These are phyloP conservation scores for Brachypodium distachyon DNA, from an alignment of 202 grass and related monocot genomes.

Conservation along the genomic window DNA sequence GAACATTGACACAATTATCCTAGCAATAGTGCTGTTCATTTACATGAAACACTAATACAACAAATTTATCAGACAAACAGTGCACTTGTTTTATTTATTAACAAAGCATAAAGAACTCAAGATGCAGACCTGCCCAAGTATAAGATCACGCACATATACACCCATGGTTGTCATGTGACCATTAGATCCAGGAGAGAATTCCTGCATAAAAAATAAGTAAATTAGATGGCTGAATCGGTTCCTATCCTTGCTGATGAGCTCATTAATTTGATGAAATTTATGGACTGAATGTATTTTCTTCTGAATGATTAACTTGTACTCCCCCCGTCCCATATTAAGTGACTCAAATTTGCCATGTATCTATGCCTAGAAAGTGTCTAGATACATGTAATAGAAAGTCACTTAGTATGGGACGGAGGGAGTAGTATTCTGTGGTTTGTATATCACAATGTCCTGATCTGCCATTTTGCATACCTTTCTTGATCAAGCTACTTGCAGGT, in stretches of 20 bases:
- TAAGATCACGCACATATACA: conserved; percentile 92
- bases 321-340: too few relatives aligned
- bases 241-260: not conserved
- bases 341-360: too few relatives aligned
- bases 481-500: not conserved
- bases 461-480: not conserved
- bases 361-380: too few relatives aligned
- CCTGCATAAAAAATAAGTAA: conserved; percentile 29
- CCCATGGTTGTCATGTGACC: conserved; percentile 84
- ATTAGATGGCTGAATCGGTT: not conserved
- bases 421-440: not conserved
- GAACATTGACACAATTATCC: not conserved
- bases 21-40: not conserved
- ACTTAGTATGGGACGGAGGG: too few relatives aligned
- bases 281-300: not conserved
- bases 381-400: too few relatives aligned
- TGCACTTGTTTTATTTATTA: not conserved
- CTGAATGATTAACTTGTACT: not conserved
- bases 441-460: not conserved
- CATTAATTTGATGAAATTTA: not conserved
- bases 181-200: conserved; percentile 81
- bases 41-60: not conserved
- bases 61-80: not conserved
- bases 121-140: conserved; percentile 71
- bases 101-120: not conserved